Evolutionary conservation across 495 filamentous ascomycete genomes (phyloP), one percentile per base, ranked within the genome.

Genomic region (Xylaria telfairii): DNA sequence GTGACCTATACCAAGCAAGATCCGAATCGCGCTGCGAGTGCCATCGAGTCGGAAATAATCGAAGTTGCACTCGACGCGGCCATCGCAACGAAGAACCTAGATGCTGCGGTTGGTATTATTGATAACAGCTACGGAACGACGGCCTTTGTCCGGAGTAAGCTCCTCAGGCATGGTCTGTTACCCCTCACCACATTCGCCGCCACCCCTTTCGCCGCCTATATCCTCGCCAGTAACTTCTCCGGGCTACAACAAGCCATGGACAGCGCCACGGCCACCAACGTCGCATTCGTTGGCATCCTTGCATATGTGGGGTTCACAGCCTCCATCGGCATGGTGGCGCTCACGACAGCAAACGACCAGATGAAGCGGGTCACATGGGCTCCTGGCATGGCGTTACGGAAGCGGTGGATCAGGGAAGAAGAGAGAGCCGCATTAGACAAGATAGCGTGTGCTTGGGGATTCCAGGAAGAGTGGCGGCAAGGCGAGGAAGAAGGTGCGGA

Each of bases 321-420:
- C 3, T 92, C 90, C 1, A 86, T 97, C 56, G 96, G 95, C 6
- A 75, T 93, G n/a, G 86, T 98, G 17, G 94, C 94, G 17, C 79
- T 95, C 30, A 91, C 91, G 39, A 97, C 95, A 19, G 83, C 88
- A 24, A 98, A 97, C 81, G 94, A 97, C 78, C 94, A 98, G 78
- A 96, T 97, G 92, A 90, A 93, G 68, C 89, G 96, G 4, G 92
- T 98, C 39, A 92, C 90, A 4, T 99, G 96, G 96, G 84, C 90
- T 15, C 82, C 85, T 15, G 96, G 96, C 2, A 90, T 91, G 30
- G 92, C 93, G 30, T 81, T 99, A 74, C 84, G 91, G 70, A 83
- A 95, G 70, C 87, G 96, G n/a, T 98, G 94, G 94, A 78, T 97
- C 47, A 86, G 93, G 42, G 96, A 99, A 82, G 94, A 97, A 61